These are phyloP conservation scores for Phytophthora fragariae DNA, from an alignment of 352 stramenopile genomes.

Conservation along the genomic window DNA sequence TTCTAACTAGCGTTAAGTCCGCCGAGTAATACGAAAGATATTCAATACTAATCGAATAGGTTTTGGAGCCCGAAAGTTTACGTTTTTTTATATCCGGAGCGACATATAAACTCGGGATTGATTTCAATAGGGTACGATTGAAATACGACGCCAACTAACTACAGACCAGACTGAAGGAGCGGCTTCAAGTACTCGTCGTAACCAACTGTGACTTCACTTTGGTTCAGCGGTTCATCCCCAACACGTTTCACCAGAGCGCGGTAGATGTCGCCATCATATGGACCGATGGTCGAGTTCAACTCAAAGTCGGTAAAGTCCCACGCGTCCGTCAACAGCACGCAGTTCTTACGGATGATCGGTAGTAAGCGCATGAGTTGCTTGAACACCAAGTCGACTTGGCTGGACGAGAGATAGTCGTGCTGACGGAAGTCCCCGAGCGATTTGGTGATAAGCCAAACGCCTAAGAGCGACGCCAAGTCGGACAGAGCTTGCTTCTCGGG, in stretches of 20 bases:
- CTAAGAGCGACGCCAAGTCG: slow-evolving; percentile 35
- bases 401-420: slow-evolving; percentile 47
- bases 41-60: too few relatives aligned
- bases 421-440: slow-evolving; percentile 48
- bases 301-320: slow-evolving; percentile 62
- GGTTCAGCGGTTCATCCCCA: slow-evolving; percentile 45
- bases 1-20: too few relatives aligned
- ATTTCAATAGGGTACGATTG: too few relatives aligned
- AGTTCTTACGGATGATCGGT: slow-evolving; percentile 47
- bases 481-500: slow-evolving; percentile 27
- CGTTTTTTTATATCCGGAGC: too few relatives aligned
- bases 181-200: slow-evolving; percentile 47
- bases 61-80: too few relatives aligned
- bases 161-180: slow-evolving; percentile 25
- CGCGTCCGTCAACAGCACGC: slow-evolving; percentile 47
- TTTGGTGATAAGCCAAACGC: slow-evolving; percentile 41
- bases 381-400: slow-evolving; percentile 2
- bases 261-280: slow-evolving; percentile 59
- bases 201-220: slow-evolving; percentile 40
- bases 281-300: slow-evolving; percentile 57
- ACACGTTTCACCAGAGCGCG: slow-evolving; percentile 45
- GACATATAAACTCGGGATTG: too few relatives aligned
- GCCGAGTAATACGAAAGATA: too few relatives aligned
- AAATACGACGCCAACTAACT: slow-evolving; percentile 2
- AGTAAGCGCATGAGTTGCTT: slow-evolving; percentile 40